Evolutionary conservation across 2,329 filamentous ascomycete species (phyloP).

Genomic region (Penicillium nordicum): DNA sequence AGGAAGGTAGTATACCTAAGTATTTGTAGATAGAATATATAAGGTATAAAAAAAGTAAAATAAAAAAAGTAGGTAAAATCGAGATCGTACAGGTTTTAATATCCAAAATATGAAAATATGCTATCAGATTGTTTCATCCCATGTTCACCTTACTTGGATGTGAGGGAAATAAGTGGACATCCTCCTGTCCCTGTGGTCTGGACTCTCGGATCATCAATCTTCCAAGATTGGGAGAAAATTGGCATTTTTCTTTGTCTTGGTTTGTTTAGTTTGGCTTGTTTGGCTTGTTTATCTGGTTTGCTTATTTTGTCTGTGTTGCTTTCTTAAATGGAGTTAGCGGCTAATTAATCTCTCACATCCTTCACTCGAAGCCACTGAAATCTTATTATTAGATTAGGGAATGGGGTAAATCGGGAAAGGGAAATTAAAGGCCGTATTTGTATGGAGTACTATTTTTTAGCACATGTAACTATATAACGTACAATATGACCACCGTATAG

Average conservation of each 20-base stretch:
- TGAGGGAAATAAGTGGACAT: conserved; percentile 1
- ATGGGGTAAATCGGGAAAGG: not conserved
- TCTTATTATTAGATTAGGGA: not conserved
- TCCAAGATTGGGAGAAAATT: conserved; percentile 4
- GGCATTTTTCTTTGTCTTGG: not conserved
- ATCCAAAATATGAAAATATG: not conserved
- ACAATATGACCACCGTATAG: no score
- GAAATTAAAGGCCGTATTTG: not conserved
- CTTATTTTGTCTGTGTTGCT: not conserved
- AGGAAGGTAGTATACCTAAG: not conserved
- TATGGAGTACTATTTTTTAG: not conserved
- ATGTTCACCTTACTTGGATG: conserved; percentile 9
- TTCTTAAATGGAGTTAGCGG: not conserved
- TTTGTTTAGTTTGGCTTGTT: not conserved
- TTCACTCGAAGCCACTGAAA: not conserved
- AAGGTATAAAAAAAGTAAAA: not conserved
- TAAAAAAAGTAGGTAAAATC: not conserved
- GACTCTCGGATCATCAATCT: conserved; percentile 4
- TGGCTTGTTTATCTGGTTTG: not conserved
- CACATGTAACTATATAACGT: no score
- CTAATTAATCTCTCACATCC: not conserved
- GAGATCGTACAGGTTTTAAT: conserved; percentile 1
- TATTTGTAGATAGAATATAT: not conserved
- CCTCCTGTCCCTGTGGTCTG: not conserved
- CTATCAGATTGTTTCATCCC: conserved; percentile 9